Base-by-base conservation (phyloP, 2,329 filamentous ascomycete species). In the Beauveria medogensis region DNA sequence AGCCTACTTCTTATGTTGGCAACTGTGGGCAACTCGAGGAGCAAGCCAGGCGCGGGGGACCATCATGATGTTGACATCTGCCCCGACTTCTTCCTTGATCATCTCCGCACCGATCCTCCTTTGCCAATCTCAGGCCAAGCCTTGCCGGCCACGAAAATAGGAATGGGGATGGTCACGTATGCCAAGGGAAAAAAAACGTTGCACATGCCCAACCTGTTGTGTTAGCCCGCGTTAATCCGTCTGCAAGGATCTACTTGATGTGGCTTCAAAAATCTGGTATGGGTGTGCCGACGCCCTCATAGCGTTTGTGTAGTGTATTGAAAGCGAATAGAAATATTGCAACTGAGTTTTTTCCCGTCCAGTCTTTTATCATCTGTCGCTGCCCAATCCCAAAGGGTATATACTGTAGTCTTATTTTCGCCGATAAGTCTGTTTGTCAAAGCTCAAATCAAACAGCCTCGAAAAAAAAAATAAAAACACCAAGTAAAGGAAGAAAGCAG, bases 61-160 rank as follows among this genome's bases (percentile, higher is more conserved):
- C 12, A 26, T 56, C 28, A 48, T 56, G 44, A 48, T 3, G 22
- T 22, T n/a, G 16, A 20, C 30, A 47, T 56, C 55, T 5, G n/a
- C 30, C 41, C 55, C 55, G 55, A 56, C 55, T 56, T 56, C 55
- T 56, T 56, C 55, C 55, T 55, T 56, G 43, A 37, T 12, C 14
- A 8, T 16, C 55, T 18, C 55, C 55, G 55, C 55, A 30, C 41
- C 20, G 8, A n/a, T 28, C 3, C 37, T 28, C 22, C 47, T 22
- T 24, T 30, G 47, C 16, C 26, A n/a, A 30, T 9, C 10, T 18
- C 2, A 16, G 52, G 22, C 18, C n/a, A 44, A 22, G 28, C 54
- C 41, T 55, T 20, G 14, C 24, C 24, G n/a, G 53, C 18, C 26
- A 37, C 24, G n/a, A 37, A 12, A 20, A n/a, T n/a, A 28, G 46